A percentile compares a stretch with the other conserved stretches of the same genome.
Conservation (phyloP, 352 stramenopile genomes). For the Globisporangium orthogonon region DNA sequence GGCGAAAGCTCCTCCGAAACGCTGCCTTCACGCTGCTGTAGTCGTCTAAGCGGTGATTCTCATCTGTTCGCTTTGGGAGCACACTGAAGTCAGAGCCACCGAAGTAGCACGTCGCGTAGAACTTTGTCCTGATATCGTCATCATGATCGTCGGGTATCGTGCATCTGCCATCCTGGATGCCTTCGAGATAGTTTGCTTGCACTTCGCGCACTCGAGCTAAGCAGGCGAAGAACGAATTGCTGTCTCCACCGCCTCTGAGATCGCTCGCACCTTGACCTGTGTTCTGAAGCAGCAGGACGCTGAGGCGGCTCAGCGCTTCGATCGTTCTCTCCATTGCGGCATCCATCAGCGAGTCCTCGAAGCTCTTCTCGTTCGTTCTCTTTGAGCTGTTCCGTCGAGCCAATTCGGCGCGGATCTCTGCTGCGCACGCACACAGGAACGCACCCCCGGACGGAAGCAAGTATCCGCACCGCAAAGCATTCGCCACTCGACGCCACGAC, state of each 20-base stretch:
- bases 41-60: constrained; percentile 4
- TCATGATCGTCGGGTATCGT: not conserved
- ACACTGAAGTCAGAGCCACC: constrained; percentile 4
- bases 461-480: constrained; percentile 1
- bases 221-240: not conserved
- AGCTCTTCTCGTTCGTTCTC: not conserved
- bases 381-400: not conserved
- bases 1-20: constrained; percentile 3
- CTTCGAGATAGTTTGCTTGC: constrained; percentile 3
- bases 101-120: constrained; percentile 12
- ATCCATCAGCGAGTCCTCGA: not conserved
- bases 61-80: not conserved
- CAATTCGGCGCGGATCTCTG: not conserved
- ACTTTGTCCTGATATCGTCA: not conserved
- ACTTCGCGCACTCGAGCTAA: constrained; percentile 2
- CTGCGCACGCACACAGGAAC: constrained; percentile 7
- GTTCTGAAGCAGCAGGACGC: constrained; percentile 8
- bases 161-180: constrained; percentile 1
- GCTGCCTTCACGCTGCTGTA: constrained; percentile 7
- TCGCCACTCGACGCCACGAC: constrained; percentile 1
- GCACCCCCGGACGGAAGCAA: constrained; percentile 11
- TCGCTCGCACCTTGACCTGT: not conserved
- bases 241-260: not conserved
- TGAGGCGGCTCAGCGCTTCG: constrained; percentile 6
- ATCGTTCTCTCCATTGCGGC: not conserved